phyloP scores from a whole-genome alignment of 257 asterid genomes.

The Ilex aquifolium region DNA sequence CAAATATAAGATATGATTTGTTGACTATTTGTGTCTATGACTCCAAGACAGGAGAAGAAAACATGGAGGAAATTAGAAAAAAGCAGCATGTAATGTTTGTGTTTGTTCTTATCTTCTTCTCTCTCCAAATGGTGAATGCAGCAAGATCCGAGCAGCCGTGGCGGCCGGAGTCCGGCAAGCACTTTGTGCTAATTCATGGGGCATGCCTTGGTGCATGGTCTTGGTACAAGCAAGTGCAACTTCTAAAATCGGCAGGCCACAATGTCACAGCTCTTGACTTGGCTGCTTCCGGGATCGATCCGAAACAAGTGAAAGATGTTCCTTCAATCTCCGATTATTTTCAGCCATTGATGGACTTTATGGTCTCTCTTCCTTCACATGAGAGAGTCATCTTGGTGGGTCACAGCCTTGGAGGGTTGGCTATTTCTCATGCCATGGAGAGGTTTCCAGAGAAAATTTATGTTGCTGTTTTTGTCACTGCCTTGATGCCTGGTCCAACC shows the following conservation, averaged over 20 bases:
- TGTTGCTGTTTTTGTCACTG: conserved; percentile 37
- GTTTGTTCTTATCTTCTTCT: no score
- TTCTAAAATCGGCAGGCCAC: conserved; percentile 29
- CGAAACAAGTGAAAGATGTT: conserved; percentile 20
- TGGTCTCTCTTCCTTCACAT: conserved; percentile 24
- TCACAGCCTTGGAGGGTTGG: conserved; percentile 57
- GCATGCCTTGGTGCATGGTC: conserved; percentile 65
- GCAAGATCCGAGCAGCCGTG: no score
- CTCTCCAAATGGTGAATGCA: no score
- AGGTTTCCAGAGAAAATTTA: conserved; percentile 37
- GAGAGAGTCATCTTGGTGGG: conserved; percentile 44
- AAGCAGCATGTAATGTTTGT: no score
- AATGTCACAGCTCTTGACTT: conserved; percentile 33
- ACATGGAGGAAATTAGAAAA: no score
- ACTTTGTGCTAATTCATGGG: conserved; percentile 61
- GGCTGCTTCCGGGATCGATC: conserved; percentile 16
- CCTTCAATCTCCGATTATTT: conserved; percentile 33
- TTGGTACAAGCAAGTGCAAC: conserved; percentile 45
- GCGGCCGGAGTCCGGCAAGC: conserved; percentile 1
- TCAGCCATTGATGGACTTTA: conserved; percentile 45
- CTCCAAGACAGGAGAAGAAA: no score
- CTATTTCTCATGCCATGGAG: conserved; percentile 45
- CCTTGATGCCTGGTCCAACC: conserved; percentile 48
- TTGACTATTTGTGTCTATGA: no score
- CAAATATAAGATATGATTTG: no score